Evolutionary conservation across 1,139 yeast species (phyloP), one percentile per base, ranked within the genome.

Genomic region (Suhomyces wounanorum): DNA sequence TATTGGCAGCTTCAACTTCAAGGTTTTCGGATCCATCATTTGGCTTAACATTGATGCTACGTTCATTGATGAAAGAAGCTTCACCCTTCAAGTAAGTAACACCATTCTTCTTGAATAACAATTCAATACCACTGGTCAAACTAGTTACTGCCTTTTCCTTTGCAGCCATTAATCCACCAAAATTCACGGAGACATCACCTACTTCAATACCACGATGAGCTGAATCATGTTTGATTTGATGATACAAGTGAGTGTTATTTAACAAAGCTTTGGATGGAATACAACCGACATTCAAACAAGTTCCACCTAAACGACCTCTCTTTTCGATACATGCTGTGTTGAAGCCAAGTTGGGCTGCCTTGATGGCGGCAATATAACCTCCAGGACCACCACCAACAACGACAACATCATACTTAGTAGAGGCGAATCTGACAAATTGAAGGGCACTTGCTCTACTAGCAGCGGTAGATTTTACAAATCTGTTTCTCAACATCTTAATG

Each of bases 321-420:
- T 90, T 91, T 73, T 95, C 99, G 59, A 95, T 79, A 82, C 99
- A 94, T 41, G 97, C 99, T 52, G 97, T 90, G 72, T 91, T 86
- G 62, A 81, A 80, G 38, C 98, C 98, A 55, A 91, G 80, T 77
- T 95, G 99, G 48, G 99, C 99, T 52, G 97, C 97, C 74, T 90
- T 92, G 70, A 95, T 95, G 66, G 99, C 99, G 52, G 98, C 98
- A 60, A 95, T 96, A 67, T 89, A 89, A 57, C 99, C 99, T 72
- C 98, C 99, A 59, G 99, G 99, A 53, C 99, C 99, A 64, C 97
- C 99, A 61, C 99, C 99, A 66, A 95, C 88, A 61, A 95, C 90
- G 51, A 92, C 96, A 53, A 92, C 84, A 66, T 94, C 99, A 69
- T 89, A 95, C 69, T 89, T 74, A 54, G 67, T 65, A 55, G 78